Percentiles rank a stretch among this genome's conserved stretches.
Conservation (phyloP, 2,329 filamentous ascomycete genomes). For the Colletotrichum simmondsii region DNA sequence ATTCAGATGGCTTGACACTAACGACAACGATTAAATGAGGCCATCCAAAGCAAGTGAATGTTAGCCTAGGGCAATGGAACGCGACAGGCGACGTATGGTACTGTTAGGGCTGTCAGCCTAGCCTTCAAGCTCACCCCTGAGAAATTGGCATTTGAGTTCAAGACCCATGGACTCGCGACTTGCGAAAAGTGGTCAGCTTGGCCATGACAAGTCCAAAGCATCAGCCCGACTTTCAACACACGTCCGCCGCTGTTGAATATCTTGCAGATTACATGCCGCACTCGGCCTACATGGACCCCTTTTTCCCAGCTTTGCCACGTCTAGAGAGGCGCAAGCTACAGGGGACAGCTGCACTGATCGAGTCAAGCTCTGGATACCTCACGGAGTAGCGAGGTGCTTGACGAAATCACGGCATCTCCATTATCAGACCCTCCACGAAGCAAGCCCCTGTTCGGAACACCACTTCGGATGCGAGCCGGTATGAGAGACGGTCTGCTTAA, state of each 20-base stretch:
- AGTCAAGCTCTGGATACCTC: not conserved
- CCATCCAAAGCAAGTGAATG: not conserved
- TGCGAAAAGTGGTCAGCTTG: not conserved
- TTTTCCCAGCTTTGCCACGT: not conserved
- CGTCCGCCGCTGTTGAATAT: not conserved
- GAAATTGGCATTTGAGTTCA: not conserved
- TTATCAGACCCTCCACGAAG: not conserved
- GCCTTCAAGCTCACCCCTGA: conserved; percentile 1
- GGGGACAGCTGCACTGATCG: not conserved
- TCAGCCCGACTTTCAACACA: not conserved
- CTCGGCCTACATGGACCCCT: not conserved
- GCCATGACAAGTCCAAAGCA: not conserved
- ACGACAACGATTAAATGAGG: not conserved
- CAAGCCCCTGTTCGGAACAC: not conserved
- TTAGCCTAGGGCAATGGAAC: not conserved
- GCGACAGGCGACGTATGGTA: not conserved
- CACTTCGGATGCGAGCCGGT: conserved; percentile 13
- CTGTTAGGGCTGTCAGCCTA: not conserved
- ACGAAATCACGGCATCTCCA: not conserved
- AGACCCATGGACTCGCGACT: not conserved
- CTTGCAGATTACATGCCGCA: not conserved
- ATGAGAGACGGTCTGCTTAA: not conserved
- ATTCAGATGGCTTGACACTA: not conserved
- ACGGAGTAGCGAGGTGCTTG: not conserved
- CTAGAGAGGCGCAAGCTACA: not conserved